Base-by-base conservation (phyloP, 129 eudicot species). In the Arctium lappa region DNA sequence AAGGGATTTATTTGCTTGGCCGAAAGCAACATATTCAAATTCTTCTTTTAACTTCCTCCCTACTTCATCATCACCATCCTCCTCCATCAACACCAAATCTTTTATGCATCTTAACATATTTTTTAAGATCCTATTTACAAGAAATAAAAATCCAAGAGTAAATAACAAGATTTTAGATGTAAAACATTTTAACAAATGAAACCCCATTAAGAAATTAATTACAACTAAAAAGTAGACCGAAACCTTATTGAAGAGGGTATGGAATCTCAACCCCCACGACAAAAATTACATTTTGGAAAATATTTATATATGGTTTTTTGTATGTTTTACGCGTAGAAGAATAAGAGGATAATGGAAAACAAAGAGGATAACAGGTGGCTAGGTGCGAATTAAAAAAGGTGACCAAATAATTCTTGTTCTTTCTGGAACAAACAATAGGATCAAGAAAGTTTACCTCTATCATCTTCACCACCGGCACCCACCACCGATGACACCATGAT, bases 171-270 rank as follows among this genome's bases (percentile, higher is more conserved):
- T 85, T 33, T 13, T 48, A 13, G n/a, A 77, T 62, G 33, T 16
- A 7, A 77, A 32, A 5, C 39, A n/a, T 9, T 65, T 76, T 6
- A 69, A 50, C 31, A n/a, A 72, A 36, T 31, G 27, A 38, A 38
- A 37, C 39, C 77, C 27, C 65, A 78, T 81, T 77, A 78, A 84
- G 77, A 73, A 74, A 74, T 53, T 53, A 82, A 74, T 53, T 53
- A 82, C 83, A 80, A 76, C 66, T 74, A 75, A 75, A 88, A 85
- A 83, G 85, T 70, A 66, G 83, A 78, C 50, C 78, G 86, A 82
- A 91, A 90, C 79, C 98, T 95, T 94, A 88, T 82, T 65, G 39
- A 48, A 85, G 86, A 90, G 97, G 85, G 97, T 78, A 87, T 90
- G 97, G 97, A 88, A 90, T 92, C 85, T 80, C 79, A 79, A 76